phyloP scores from a whole-genome alignment of 768 basidiomycete genomes.

The Lactarius sanguifluus region DNA sequence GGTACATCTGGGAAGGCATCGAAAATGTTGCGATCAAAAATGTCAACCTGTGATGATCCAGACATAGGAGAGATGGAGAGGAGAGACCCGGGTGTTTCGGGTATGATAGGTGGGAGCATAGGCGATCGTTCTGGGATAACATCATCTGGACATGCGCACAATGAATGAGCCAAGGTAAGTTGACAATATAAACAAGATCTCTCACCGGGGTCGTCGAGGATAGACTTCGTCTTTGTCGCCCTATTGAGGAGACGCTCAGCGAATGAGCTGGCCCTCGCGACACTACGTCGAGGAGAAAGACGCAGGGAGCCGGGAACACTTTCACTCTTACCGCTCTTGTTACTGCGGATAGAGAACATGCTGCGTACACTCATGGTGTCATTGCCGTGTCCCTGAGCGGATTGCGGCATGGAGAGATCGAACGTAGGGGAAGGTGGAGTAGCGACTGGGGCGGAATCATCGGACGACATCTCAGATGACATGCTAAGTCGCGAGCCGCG shows the following conservation, averaged over 20 bases:
- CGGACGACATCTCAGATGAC: conserved; percentile 63
- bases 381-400: conserved; percentile 22
- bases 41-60: conserved; percentile 43
- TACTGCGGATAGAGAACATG: conserved; percentile 27
- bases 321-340: conserved; percentile 25
- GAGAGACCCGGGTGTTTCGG: conserved; percentile 39
- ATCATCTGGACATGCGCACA: conserved; percentile 8
- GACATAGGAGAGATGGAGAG: conserved; percentile 38
- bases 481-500: conserved; percentile 55
- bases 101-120: conserved; percentile 32
- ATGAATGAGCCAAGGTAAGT: neutral
- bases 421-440: conserved; percentile 53
- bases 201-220: conserved; percentile 28
- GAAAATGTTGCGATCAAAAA: conserved; percentile 57
- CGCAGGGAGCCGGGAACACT: conserved; percentile 21
- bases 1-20: conserved; percentile 77
- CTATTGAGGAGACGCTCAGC: conserved; percentile 28
- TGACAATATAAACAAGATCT: neutral
- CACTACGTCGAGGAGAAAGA: conserved; percentile 28
- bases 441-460: conserved; percentile 60
- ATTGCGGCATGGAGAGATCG: conserved; percentile 28
- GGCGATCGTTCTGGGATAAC: conserved; percentile 23
- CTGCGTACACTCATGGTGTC: conserved; percentile 33
- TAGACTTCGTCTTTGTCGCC: conserved; percentile 27
- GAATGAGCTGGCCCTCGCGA: conserved; percentile 29